Evolutionary conservation across 768 basidiomycete species (phyloP), one percentile per base, ranked within the genome.

Genomic region (Auricularia auricula-judae): DNA sequence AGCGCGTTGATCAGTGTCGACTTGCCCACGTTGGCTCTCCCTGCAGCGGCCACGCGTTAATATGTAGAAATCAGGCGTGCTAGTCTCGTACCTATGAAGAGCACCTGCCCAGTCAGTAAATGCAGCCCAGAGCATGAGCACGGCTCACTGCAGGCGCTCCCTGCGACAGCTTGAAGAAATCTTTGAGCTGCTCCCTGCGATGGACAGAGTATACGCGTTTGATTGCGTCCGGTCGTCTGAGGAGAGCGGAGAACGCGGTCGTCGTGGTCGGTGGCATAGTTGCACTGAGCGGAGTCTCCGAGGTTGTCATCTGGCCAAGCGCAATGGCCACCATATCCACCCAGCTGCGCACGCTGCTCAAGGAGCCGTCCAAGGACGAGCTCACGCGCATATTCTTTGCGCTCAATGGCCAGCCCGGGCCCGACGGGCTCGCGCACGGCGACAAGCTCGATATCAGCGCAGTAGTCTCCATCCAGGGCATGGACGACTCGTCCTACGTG

Each of bases 351-450:
- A 84, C 90, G 72, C 56, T 59, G 56, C 93, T 94, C 82, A 91
- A 90, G 79, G 93, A 96, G 75, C 92, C 92, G 58, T 87, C 89
- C 5, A 93, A 86, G 76, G 93, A 96, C 64, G 87, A 96, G 74
- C 77, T 87, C 61, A 86, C 87, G 8, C 79, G 92, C 65, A 83
- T 89, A 66, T 94, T 88, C 84, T 96, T 95, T 79, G 90, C 93
- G 23, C 78, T 93, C 60, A 70, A 65, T 56, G 36, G 66, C 60
- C 1, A 62, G 34, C 71, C 63, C 62, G 70, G 70, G 66, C 72
- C 70, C 54, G 71, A 81, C 63, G 80, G 81, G 65, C 73, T 77
- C 42, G 29, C 23, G 56, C 56, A 21, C 11, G 63, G 62, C 36
- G 86, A 86, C 73, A 84, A 78, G 75, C 89, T 93, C 84, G 91